These are phyloP conservation scores for Apiospora sp. DNA, from an alignment of 2,329 filamentous ascomycete species.

Conservation along the genomic window DNA sequence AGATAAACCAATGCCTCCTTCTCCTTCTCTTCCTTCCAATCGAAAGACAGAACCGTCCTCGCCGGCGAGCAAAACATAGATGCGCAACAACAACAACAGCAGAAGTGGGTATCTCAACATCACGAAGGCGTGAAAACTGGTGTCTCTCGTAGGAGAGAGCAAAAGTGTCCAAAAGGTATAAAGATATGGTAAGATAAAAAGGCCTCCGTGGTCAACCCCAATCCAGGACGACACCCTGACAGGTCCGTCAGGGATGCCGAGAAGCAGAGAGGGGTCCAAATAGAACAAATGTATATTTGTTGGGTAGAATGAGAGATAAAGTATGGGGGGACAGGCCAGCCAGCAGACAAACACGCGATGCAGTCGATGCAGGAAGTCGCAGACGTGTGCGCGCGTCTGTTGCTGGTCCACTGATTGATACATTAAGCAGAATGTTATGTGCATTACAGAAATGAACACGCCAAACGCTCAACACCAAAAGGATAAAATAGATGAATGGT, in stretches of 20 bases:
- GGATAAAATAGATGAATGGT: constrained; percentile 32
- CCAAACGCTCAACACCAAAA: constrained; percentile 43
- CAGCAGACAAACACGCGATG: constrained; percentile 29
- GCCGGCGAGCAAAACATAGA: constrained; percentile 30
- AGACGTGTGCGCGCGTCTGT: constrained; percentile 23
- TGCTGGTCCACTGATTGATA: constrained; percentile 44
- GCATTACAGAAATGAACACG: constrained; percentile 27
- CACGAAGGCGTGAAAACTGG: constrained; percentile 31
- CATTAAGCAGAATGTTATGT: constrained; percentile 37
- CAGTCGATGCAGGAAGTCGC: constrained; percentile 22
- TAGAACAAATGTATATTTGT: background rate
- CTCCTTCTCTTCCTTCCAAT: no score
- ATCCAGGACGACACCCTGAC: constrained; percentile 33
- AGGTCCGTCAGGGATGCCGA: constrained; percentile 30
- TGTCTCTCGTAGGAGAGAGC: background rate
- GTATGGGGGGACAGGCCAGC: constrained; percentile 31
- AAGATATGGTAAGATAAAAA: constrained; percentile 29
- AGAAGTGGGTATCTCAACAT: constrained; percentile 35
- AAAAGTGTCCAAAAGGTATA: constrained; percentile 18
- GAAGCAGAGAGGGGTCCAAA: constrained; percentile 29
- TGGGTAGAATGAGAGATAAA: constrained; percentile 23
- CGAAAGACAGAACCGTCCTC: constrained; percentile 30
- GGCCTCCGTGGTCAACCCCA: constrained; percentile 32
- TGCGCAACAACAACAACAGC: constrained; percentile 32
- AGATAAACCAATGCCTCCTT: background rate